Evolutionary conservation across 257 asterid genomes (phyloP), one percentile per base, ranked within the genome.

Genomic region (Solanum ossicruentum): DNA sequence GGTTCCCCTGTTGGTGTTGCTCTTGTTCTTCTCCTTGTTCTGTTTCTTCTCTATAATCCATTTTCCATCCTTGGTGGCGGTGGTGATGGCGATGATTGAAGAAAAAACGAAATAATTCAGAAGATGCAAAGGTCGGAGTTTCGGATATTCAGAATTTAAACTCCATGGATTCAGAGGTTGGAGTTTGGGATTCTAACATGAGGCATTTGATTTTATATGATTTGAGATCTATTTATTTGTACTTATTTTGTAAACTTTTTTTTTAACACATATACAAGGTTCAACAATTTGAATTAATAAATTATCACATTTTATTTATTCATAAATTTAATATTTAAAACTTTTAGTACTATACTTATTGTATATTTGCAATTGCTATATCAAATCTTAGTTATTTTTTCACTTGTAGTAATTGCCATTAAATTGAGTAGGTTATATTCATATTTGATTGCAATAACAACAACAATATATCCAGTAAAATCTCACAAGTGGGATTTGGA

Each of bases 1-100:
- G 98, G 99, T 45, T 96, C 99, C 0, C 98, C 98, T 12, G 89
- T 95, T 90, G 99, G 98, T 60, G 98, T 96, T 81, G 95, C 93
- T 8, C 85, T 93, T 21, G 51, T 96, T 16, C 94, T 96, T 79
- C 2, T 91, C 55, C 94, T 96, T 88, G 92, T 94, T 6, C 70
- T 96, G 21, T 69, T 96, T 20, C 95, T 96, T 4, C 95, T 96
- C 84, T 91, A 89, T 91, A 86, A 87, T 86, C 89, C 91, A 28
- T 73, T 93, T 11, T 93, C 95, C 55, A 92, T 94, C 87, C 93
- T 94, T 90, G 97, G 98, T 16, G 98, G 98, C 85, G 98, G 84
- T 13, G 98, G 89, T 21, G 97, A 89, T 79, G 90, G 91, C 39
- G 98, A 86, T 9, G 97, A 92, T 61, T 95, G 77, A 57, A 82